Conservation (phyloP, 805 yeast species). For the Starmerella etchellsii region DNA sequence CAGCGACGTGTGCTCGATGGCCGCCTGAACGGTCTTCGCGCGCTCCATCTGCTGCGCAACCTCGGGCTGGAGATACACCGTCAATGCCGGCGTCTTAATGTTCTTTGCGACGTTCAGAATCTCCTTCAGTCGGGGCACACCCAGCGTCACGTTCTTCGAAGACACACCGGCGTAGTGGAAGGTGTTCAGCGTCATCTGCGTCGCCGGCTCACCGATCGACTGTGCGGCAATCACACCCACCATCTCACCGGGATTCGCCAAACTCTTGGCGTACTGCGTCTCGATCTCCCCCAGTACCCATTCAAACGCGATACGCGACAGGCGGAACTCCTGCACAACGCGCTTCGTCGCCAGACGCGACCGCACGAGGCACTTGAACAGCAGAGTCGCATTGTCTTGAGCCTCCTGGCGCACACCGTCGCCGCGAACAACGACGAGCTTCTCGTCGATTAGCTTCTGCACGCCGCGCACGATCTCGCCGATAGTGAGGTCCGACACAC, state of each 20-base stretch:
- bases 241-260: constrained; percentile 97
- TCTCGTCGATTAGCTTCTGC: constrained; percentile 47
- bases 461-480: constrained; percentile 69
- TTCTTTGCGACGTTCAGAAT: constrained; percentile 96
- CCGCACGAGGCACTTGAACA: constrained; percentile 84
- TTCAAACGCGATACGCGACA: constrained; percentile 75
- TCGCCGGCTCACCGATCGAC: constrained; percentile 96
- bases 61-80: constrained; percentile 76
- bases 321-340: constrained; percentile 77
- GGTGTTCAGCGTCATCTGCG: constrained; percentile 94
- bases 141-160: constrained; percentile 87
- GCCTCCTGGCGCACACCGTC: constrained; percentile 68
- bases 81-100: constrained; percentile 97
- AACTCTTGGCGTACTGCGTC: constrained; percentile 78
- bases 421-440: constrained; percentile 68
- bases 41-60: constrained; percentile 78
- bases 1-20: constrained; percentile 91
- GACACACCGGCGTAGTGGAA: constrained; percentile 98
- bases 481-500: constrained; percentile 80
- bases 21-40: constrained; percentile 91
- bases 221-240: constrained; percentile 97
- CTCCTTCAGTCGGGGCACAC: constrained; percentile 96
- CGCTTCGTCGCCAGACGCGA: constrained; percentile 86
- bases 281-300: constrained; percentile 95
- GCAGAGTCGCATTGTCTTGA: constrained; percentile 77